Conservation (phyloP, 1,139 yeast genomes). For the Geotrichum restrictum region DNA sequence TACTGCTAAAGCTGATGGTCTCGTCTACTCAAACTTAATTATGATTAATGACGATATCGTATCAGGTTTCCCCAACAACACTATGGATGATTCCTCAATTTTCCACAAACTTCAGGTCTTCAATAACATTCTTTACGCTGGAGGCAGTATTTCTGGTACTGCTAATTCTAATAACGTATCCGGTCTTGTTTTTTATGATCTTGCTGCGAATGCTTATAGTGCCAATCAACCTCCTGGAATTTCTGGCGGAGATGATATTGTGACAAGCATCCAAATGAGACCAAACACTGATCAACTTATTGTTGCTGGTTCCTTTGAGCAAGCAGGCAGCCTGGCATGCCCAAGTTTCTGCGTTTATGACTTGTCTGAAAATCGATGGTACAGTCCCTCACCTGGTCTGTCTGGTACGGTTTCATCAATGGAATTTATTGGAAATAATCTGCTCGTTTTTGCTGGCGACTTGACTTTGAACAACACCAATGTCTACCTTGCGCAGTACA, state of each 20-base stretch:
- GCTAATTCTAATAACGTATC: conserved; percentile 28
- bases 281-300: conserved; percentile 52
- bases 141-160: conserved; percentile 48
- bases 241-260: conserved; percentile 38
- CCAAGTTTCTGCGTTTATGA: conserved; percentile 66
- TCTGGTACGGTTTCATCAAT: conserved; percentile 57
- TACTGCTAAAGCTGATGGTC: conserved; percentile 26
- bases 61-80: conserved; percentile 37
- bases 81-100: conserved; percentile 41
- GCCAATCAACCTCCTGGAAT: conserved; percentile 47
- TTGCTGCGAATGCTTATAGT: conserved; percentile 43
- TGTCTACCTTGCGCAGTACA: conserved; percentile 49
- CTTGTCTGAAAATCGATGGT: conserved; percentile 54
- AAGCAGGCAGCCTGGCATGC: conserved; percentile 60
- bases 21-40: conserved; percentile 41
- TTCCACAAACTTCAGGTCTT: conserved; percentile 46
- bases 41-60: conserved; percentile 36
- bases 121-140: conserved; percentile 46
- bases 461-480: conserved; percentile 43
- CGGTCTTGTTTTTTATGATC: conserved; percentile 53
- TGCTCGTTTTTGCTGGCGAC: conserved; percentile 62
- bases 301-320: conserved; percentile 72
- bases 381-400: conserved; percentile 44
- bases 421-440: conserved; percentile 49
- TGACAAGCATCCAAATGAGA: conserved; percentile 54